Evolutionary conservation across 208 protist species (phyloP).

Genomic region (Leishmania guyanensis): DNA sequence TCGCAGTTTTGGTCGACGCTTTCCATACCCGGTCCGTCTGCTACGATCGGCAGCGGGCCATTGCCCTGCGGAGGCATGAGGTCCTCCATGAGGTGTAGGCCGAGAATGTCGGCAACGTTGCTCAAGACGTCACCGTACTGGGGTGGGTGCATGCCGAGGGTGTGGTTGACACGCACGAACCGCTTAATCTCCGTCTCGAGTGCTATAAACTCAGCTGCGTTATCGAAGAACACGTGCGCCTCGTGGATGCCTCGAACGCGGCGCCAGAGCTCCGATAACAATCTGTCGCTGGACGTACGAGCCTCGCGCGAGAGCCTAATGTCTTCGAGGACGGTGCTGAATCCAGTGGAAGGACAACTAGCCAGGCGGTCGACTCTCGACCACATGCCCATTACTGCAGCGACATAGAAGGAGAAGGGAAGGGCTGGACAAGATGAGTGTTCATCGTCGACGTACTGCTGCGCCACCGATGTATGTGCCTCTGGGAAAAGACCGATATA

Average conservation of each 20-base stretch:
- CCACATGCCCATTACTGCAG: slow-evolving; percentile 13
- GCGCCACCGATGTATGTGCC: neutral
- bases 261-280: slow-evolving; percentile 8
- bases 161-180: slow-evolving; percentile 28
- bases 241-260: slow-evolving; percentile 18
- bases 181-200: slow-evolving; percentile 32
- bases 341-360: slow-evolving; percentile 3
- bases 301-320: slow-evolving; percentile 9
- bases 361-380: slow-evolving; percentile 8
- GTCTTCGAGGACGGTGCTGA: slow-evolving; percentile 28
- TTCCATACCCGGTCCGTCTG: neutral
- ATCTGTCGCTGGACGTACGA: neutral
- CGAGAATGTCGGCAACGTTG: slow-evolving; percentile 12
- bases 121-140: slow-evolving; percentile 32
- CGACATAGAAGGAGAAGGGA: slow-evolving; percentile 13
- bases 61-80: slow-evolving; percentile 1
- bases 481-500: neutral
- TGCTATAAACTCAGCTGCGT: slow-evolving; percentile 29
- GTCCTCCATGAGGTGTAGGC: slow-evolving; percentile 6
- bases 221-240: slow-evolving; percentile 11
- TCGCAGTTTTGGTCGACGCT: slow-evolving; percentile 5
- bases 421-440: slow-evolving; percentile 14
- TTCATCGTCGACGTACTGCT: neutral
- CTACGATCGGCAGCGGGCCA: slow-evolving; percentile 7
- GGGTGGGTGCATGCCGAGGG: slow-evolving; percentile 33